Base-by-base conservation (phyloP, 257 asterid genomes). In the Capsicum chinense region DNA sequence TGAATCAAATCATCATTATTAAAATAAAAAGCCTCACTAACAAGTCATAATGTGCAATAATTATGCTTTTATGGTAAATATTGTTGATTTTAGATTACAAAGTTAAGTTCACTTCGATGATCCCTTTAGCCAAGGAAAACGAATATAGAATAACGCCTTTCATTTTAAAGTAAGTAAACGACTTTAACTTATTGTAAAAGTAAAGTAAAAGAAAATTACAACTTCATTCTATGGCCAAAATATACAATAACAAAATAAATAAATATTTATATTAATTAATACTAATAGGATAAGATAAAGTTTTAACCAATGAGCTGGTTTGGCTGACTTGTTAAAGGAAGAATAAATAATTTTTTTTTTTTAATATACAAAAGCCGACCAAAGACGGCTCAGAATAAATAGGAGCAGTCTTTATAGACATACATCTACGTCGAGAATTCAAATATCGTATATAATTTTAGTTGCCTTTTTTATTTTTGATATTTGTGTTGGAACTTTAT, bases 121-220 rank as follows among this genome's bases (percentile, higher is more conserved):
- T 50, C 39, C 60, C 33, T 52, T 12, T 26, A 26, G 48, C 16
- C 14, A 78, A 54, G 64, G 50, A 54, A 76, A 76, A 54, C 5
- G 81, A 78, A 78, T 78, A 15, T 78, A 78, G 50, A 54, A 78
- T 4, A 54, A 52, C 21, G 7, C 7, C 60, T 52, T 52, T 76
- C 63, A 76, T 52, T 63, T 76, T 54, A 54, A 54, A 7, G 64
- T 13, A 26, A 71, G 57, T 9, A n/a, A 78, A 78, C 81, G 8
- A 78, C 0, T 76, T 17, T 52, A 11, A 13, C 81, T 52, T 76
- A 26, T 52, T 26, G 81, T 76, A 76, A 14, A 76, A 76, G 81
- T 76, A 14, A 76, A 76, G 81, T 76, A 76, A 76, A 52, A 13
- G 64, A 54, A 52, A 78, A 74, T 14, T 78, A 26, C 48, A 42